A percentile compares a stretch with the other conserved stretches of the same genome.
Evolutionary conservation across 306 rosid species (phyloP).

Genomic region (Sesbania bispinosa): DNA sequence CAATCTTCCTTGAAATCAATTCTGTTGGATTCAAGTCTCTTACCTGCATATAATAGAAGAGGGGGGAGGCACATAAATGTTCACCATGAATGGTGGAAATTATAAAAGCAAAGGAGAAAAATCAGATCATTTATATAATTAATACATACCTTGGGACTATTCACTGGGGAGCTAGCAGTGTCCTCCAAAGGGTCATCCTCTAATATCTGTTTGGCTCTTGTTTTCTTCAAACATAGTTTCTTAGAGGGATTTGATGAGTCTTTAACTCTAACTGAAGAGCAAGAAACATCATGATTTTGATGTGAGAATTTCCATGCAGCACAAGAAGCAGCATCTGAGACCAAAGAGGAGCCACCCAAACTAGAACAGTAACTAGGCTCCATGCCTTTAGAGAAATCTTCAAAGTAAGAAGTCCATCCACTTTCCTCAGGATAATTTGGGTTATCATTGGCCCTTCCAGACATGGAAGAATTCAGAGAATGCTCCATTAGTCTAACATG

Average conservation of each 20-base stretch:
- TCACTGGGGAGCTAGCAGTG: conserved; percentile 89
- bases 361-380: conserved; percentile 30
- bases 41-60: conserved; percentile 37
- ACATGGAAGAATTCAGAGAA: conserved; percentile 43
- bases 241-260: conserved; percentile 21
- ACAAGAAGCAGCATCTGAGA: conserved; percentile 88
- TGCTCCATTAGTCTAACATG: conserved; percentile 37
- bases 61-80: not conserved
- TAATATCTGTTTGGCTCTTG: conserved; percentile 48
- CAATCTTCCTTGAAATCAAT: conserved; percentile 43
- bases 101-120: not conserved
- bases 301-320: conserved; percentile 61
- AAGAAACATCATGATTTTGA: conserved; percentile 2
- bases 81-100: not conserved
- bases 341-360: conserved; percentile 61
- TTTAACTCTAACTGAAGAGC: not conserved
- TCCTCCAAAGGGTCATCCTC: conserved; percentile 75
- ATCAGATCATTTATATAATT: not conserved
- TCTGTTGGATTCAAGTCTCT: conserved; percentile 39
- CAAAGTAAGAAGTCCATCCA: conserved; percentile 90
- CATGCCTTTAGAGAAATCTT: conserved; percentile 48
- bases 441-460: conserved; percentile 1
- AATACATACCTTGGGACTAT: conserved; percentile 79
- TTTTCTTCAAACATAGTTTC: conserved; percentile 54
- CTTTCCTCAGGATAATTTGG: conserved; percentile 50